Conservation (phyloP, 352 stramenopile genomes). For the Phytophthora citrophthora region DNA sequence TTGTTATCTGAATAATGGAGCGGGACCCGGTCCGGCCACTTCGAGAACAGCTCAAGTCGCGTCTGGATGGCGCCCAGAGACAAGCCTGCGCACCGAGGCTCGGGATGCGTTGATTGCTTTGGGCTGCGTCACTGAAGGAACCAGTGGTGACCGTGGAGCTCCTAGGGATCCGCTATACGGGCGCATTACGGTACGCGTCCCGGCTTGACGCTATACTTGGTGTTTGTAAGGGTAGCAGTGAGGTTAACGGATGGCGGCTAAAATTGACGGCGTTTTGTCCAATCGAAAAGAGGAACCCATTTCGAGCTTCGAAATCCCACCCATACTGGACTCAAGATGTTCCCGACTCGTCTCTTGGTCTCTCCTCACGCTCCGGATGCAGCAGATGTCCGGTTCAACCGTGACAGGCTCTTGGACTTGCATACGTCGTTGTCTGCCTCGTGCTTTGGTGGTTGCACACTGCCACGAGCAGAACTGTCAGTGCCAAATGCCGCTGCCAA, state of each 20-base stretch:
- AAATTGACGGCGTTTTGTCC: slow-evolving; percentile 24
- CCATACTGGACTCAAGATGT: slow-evolving; percentile 11
- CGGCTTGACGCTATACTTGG: slow-evolving; percentile 13
- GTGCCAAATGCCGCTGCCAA: too few species aligned
- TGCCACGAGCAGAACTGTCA: too few species aligned
- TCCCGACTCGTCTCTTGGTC: slow-evolving; percentile 25
- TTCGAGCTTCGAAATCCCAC: slow-evolving; percentile 20
- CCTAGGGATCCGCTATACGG: slow-evolving; percentile 18
- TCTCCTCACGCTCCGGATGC: slow-evolving; percentile 20
- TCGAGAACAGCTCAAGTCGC: slow-evolving; percentile 31
- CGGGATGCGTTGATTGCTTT: slow-evolving; percentile 21
- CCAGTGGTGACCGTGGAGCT: slow-evolving; percentile 19
- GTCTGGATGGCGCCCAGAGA: slow-evolving; percentile 27
- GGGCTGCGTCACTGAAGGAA: slow-evolving; percentile 11
- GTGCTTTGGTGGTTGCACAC: too few species aligned
- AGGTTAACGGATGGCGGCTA: slow-evolving; percentile 17
- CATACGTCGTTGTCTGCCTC: not conserved
- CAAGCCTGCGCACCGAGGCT: slow-evolving; percentile 13
- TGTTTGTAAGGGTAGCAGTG: slow-evolving; percentile 12
- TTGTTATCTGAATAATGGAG: slow-evolving; percentile 36
- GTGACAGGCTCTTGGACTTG: slow-evolving; percentile 16
- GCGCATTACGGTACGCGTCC: slow-evolving; percentile 11
- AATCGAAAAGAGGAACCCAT: slow-evolving; percentile 7
- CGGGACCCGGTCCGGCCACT: not conserved
- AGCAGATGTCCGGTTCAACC: slow-evolving; percentile 5